Evolutionary conservation across 306 rosid species (phyloP), one percentile per base, ranked within the genome.

Genomic region (Astragalus membranaceus): DNA sequence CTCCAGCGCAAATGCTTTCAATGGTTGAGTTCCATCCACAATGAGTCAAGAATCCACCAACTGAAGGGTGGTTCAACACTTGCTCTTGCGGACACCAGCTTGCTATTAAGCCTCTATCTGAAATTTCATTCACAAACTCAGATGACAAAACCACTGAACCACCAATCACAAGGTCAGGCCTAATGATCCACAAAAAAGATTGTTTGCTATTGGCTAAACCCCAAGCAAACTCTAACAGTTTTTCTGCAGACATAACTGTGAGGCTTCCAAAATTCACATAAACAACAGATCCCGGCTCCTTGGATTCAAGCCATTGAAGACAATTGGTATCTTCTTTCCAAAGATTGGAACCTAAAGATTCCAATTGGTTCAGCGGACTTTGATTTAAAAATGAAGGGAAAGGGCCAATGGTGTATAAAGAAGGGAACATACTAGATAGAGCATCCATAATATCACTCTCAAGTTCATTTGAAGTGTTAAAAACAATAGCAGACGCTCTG

Each of bases 11-110:
- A 0, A 79, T 5, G 46, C 72, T 79, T 10, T 79, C 83, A 0
- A 48, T 74, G 33, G 75, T 73, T 7, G 80, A 76, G 58, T 79
- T 79, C 83, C 83, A 79, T 41, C 83, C 76, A 62, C 75, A 67
- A 10, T 79, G 83, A 35, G 80, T 79, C 42, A 79, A 39, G 47
- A 79, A 79, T 43, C 76, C 69, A 3, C 50, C 67, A 9, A 62
- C 1, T 6, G 51, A 62, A 42, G 73, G 76, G 7, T 79, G 83
- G 41, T 36, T 67, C 64, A 79, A 5, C 42, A 74, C 83, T 56
- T 74, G 3, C 13, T 79, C 83, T 41, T 79, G 83, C 2, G 47
- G 79, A 15, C 83, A 79, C 79, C 79, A 74, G 2, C 72, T 11
- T 1, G 14, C 49, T 0, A 60, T 60, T 30, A 60, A 2, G 9